Percentiles rank a stretch among this genome's conserved stretches.
phyloP scores from a whole-genome alignment of 441 rosid species.

The Macaranga tanarius region DNA sequence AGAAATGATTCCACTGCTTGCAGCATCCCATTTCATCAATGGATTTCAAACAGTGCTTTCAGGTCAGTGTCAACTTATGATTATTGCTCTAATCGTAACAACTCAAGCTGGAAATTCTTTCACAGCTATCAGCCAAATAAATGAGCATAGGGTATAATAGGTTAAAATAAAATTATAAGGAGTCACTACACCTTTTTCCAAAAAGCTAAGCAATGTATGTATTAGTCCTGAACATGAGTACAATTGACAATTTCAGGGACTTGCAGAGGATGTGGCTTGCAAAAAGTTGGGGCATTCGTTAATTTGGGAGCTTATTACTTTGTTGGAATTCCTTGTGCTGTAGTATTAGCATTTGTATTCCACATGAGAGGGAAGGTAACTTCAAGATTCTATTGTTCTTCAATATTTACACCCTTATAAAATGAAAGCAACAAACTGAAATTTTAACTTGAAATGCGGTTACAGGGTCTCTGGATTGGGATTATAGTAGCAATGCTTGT shows the following conservation, averaged over 20 bases:
- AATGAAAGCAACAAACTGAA: no score
- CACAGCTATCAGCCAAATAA: no score
- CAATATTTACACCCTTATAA: no score
- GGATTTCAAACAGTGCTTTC: constrained; percentile 25
- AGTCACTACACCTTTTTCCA: no score
- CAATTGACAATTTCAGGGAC: background rate
- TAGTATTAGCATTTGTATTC: constrained; percentile 19
- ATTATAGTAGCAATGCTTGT: constrained; percentile 42
- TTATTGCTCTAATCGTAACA: background rate
- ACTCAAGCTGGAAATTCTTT: no score
- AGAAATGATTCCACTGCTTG: constrained; percentile 21
- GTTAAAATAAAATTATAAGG: no score
- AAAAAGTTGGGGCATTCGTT: constrained; percentile 21
- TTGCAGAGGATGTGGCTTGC: constrained; percentile 30
- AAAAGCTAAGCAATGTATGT: no score
- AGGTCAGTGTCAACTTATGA: constrained; percentile 1
- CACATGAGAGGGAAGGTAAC: constrained; percentile 26
- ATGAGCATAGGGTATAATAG: no score
- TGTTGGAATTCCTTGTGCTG: constrained; percentile 26
- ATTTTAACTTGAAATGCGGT: background rate
- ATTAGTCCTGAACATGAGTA: no score
- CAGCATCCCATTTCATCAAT: constrained; percentile 15
- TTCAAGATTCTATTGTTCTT: background rate
- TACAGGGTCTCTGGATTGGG: constrained; percentile 61
- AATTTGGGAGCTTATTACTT: constrained; percentile 24